phyloP scores from a whole-genome alignment of 352 stramenopile genomes.

The Albugo laibachii region DNA sequence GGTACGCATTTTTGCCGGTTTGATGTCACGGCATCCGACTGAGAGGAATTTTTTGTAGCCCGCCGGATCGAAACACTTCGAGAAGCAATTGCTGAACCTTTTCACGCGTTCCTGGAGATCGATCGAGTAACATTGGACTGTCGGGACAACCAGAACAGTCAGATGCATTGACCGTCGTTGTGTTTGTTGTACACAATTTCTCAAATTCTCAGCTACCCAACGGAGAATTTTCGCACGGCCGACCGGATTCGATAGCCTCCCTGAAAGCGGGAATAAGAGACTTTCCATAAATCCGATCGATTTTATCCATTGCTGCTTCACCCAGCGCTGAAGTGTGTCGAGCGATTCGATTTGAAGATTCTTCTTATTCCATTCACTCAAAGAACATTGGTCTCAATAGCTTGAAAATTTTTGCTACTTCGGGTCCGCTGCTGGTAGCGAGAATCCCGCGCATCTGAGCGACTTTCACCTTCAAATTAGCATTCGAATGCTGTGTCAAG shows the following conservation, averaged over 20 bases:
- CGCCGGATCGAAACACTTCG: constrained; percentile 66
- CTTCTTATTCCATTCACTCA: constrained; percentile 78
- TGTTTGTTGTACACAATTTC: constrained; percentile 12
- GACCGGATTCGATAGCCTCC: constrained; percentile 53
- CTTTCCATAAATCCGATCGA: constrained; percentile 44
- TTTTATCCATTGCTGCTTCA: constrained; percentile 48
- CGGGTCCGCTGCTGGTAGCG: constrained; percentile 44
- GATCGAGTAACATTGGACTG: constrained; percentile 70
- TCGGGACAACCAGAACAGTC: constrained; percentile 31
- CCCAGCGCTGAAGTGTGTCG: constrained; percentile 67
- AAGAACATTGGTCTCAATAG: constrained; percentile 38
- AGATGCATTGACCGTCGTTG: constrained; percentile 33
- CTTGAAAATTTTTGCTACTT: constrained; percentile 65
- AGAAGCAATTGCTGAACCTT: constrained; percentile 55
- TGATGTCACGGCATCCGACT: constrained; percentile 54
- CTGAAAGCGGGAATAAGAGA: constrained; percentile 35
- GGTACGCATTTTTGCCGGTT: constrained; percentile 68
- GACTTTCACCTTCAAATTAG: constrained; percentile 72
- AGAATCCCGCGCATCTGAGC: constrained; percentile 62
- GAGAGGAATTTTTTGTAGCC: constrained; percentile 48
- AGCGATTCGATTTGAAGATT: constrained; percentile 57
- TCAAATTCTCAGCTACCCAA: constrained; percentile 47
- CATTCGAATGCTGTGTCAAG: constrained; percentile 61
- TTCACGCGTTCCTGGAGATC: constrained; percentile 57
- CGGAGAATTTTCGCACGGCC: constrained; percentile 56